These are phyloP conservation scores for Yamadazyma nakazawae DNA, from an alignment of 805 yeast genomes.

Conservation along the genomic window DNA sequence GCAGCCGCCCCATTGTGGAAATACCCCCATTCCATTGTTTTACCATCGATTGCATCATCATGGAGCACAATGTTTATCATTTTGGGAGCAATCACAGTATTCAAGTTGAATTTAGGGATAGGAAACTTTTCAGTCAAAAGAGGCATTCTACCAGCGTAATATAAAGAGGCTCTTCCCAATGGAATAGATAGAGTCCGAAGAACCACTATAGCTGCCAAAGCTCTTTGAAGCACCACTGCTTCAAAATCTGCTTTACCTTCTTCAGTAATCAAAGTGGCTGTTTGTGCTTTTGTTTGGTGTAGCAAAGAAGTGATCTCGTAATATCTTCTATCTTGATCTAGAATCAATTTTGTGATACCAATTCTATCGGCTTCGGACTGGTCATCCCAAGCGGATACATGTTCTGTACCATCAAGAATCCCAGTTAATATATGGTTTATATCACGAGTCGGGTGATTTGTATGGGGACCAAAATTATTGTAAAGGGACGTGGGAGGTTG, in stretches of 20 bases:
- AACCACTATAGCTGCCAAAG: constrained; percentile 58
- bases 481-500: constrained; percentile 14
- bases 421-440: constrained; percentile 39
- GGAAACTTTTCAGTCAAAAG: constrained; percentile 82
- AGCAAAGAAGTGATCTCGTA: constrained; percentile 70
- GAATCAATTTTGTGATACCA: constrained; percentile 66
- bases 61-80: constrained; percentile 62
- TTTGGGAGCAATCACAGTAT: constrained; percentile 60
- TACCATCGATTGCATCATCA: constrained; percentile 48
- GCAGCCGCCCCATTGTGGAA: constrained; percentile 91
- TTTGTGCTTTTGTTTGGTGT: constrained; percentile 66
- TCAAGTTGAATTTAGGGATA: constrained; percentile 71
- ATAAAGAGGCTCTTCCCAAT: constrained; percentile 73
- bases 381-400: constrained; percentile 62
- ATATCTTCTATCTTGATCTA: constrained; percentile 74
- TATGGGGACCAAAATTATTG: constrained; percentile 4
- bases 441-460: constrained; percentile 22
- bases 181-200: constrained; percentile 73
- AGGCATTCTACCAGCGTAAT: constrained; percentile 67
- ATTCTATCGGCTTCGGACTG: constrained; percentile 68
- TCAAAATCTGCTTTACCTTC: constrained; percentile 53
- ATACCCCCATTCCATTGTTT: constrained; percentile 70
- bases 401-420: constrained; percentile 39
- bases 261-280: constrained; percentile 38
- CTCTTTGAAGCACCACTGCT: constrained; percentile 51